Evolutionary conservation across 2,329 filamentous ascomycete species (phyloP).

Genomic region (Trichoderma atrobrunneum): DNA sequence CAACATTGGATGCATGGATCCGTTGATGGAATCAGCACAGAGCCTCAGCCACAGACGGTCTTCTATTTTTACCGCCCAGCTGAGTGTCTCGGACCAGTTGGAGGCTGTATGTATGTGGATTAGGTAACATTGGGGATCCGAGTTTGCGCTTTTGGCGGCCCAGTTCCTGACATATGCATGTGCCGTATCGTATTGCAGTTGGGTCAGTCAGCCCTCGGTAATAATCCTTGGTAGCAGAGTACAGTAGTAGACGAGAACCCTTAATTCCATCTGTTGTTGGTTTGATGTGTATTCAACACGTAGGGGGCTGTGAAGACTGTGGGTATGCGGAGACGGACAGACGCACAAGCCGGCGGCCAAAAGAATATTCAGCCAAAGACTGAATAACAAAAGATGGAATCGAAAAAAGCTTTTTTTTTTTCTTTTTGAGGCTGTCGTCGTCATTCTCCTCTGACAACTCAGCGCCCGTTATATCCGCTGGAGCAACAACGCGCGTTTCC

Average conservation of each 20-base stretch:
- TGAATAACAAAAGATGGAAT: neutral
- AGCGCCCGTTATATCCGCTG: neutral
- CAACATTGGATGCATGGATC: neutral
- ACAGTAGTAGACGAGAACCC: too few relatives aligned
- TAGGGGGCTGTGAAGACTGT: neutral
- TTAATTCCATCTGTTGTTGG: neutral
- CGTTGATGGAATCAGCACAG: neutral
- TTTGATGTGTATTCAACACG: too few relatives aligned
- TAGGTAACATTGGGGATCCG: neutral
- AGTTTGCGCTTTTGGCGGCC: neutral
- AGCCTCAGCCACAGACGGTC: neutral
- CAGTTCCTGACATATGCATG: neutral
- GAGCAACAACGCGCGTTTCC: neutral
- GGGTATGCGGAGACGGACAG: neutral
- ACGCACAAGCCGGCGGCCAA: neutral
- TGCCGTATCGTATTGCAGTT: neutral
- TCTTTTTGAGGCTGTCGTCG: neutral
- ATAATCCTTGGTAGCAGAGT: neutral
- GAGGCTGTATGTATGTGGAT: neutral
- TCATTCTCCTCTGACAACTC: neutral
- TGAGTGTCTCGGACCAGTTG: neutral
- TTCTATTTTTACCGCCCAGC: neutral
- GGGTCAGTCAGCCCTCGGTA: neutral
- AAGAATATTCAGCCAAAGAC: neutral
- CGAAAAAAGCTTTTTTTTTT: neutral